Percentiles rank a stretch among this genome's conserved stretches.
phyloP scores from a whole-genome alignment of 805 yeast genomes.

The Alloascoidea africana region DNA sequence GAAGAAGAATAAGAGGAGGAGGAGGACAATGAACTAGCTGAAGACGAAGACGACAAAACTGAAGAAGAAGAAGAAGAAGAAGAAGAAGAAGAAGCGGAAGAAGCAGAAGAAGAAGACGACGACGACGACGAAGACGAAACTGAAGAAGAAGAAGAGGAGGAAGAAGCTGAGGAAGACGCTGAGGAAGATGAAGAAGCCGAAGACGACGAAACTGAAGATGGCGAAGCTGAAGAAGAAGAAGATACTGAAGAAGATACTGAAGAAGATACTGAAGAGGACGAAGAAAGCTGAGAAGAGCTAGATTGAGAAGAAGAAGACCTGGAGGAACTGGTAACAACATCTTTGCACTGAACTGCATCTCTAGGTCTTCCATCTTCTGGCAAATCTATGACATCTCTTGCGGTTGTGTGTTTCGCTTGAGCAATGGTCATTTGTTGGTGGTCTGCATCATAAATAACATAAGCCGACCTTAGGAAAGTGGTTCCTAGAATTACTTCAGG shows the following conservation, averaged over 20 bases:
- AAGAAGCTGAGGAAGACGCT: neutral
- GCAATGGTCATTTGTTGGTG: too few relatives aligned
- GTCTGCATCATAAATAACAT: constrained; percentile 40
- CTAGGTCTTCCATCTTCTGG: too few relatives aligned
- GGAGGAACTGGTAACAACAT: too few relatives aligned
- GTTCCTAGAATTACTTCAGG: constrained; percentile 45
- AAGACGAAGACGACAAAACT: neutral
- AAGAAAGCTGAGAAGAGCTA: neutral
- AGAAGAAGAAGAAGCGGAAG: constrained; percentile 2
- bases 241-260: constrained; percentile 4
- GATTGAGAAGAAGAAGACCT: constrained; percentile 3
- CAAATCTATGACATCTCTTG: too few relatives aligned
- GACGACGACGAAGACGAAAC: constrained; percentile 11
- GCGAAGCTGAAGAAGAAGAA: neutral
- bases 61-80: constrained; percentile 4
- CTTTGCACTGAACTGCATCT: too few relatives aligned
- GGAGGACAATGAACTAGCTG: neutral
- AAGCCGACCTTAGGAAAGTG: constrained; percentile 33
- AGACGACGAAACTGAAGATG: constrained; percentile 2
- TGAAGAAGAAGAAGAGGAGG: constrained; percentile 2
- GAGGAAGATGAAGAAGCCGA: constrained; percentile 1
- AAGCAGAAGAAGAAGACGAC: neutral
- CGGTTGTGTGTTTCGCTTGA: too few relatives aligned
- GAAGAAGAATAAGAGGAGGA: constrained; percentile 8
- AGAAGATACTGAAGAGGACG: neutral